Evolutionary conservation across 2,329 filamentous ascomycete species (phyloP).

Genomic region (Penicillium sp.): DNA sequence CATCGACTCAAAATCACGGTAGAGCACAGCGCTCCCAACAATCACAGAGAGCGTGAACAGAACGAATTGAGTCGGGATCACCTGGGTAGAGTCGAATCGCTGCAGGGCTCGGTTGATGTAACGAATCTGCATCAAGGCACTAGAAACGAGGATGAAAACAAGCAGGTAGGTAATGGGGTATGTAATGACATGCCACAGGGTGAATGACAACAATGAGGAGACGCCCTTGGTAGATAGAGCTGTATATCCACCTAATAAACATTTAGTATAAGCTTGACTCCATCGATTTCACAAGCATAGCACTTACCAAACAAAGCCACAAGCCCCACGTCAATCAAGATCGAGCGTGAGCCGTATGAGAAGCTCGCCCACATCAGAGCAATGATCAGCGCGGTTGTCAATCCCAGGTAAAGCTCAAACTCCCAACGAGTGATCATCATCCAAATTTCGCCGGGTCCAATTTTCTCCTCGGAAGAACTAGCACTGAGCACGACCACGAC

Average conservation of each 20-base stretch:
- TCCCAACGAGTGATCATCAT: constrained; percentile 81
- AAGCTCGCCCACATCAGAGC: constrained; percentile 80
- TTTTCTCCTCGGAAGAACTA: constrained; percentile 82
- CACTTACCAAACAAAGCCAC: constrained; percentile 85
- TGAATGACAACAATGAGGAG: constrained; percentile 90
- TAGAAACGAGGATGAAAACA: constrained; percentile 74
- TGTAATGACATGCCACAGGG: constrained; percentile 81
- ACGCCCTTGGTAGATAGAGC: constrained; percentile 95
- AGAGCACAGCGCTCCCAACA: constrained; percentile 86
- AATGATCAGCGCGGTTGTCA: constrained; percentile 73
- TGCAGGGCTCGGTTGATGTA: constrained; percentile 91
- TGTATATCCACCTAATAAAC: constrained; percentile 80
- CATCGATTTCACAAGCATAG: constrained; percentile 19
- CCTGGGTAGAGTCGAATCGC: constrained; percentile 93
- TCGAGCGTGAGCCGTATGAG: constrained; percentile 79
- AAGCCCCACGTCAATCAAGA: constrained; percentile 88
- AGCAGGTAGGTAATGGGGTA: constrained; percentile 91
- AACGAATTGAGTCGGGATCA: constrained; percentile 97
- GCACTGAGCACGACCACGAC: constrained; percentile 93
- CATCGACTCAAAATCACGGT: constrained; percentile 90
- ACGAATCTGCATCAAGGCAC: constrained; percentile 94
- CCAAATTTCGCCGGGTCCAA: constrained; percentile 90
- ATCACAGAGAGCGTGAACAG: constrained; percentile 96
- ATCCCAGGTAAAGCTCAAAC: constrained; percentile 85
- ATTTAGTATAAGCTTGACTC: constrained; percentile 16